Conservation (phyloP, 1,284 basidiomycete genomes). For the Anthracocystis walkeri region DNA sequence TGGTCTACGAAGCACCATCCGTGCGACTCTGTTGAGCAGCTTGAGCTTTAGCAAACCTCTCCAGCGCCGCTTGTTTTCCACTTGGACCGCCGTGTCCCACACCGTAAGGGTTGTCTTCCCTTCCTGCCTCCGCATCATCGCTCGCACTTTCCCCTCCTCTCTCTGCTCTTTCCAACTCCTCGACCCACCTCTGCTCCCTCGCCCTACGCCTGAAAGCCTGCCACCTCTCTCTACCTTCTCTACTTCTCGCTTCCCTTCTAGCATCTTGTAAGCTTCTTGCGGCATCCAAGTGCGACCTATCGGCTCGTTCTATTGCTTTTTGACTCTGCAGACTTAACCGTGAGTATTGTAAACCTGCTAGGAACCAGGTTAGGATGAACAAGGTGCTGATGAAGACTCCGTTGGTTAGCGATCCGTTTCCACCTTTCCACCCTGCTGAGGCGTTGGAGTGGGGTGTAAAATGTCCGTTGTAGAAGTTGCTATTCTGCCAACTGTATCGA, state of each 20-base stretch:
- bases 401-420: constrained; percentile 34
- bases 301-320: constrained; percentile 39
- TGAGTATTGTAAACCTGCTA: constrained; percentile 43
- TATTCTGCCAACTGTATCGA: constrained; percentile 44
- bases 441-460: background rate
- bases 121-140: background rate
- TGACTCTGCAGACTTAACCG: constrained; percentile 36
- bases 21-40: background rate
- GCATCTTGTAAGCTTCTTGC: constrained; percentile 31
- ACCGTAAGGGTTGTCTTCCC: constrained; percentile 11
- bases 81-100: constrained; percentile 52
- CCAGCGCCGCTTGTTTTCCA: constrained; percentile 32
- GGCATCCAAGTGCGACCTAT: constrained; percentile 33
- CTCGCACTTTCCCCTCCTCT: too few relatives aligned
- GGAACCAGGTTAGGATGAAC: constrained; percentile 47
- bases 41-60: constrained; percentile 28
- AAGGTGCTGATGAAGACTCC: constrained; percentile 41
- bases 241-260: constrained; percentile 24
- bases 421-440: constrained; percentile 34
- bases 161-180: constrained; percentile 4
- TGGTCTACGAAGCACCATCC: background rate
- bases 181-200: constrained; percentile 26
- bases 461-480: constrained; percentile 12
- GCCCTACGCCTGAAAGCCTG: constrained; percentile 26
- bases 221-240: constrained; percentile 34